A percentile compares a stretch with the other conserved stretches of the same genome.
Evolutionary conservation across 306 rosid species (phyloP).

Genomic region (Quercus glauca): DNA sequence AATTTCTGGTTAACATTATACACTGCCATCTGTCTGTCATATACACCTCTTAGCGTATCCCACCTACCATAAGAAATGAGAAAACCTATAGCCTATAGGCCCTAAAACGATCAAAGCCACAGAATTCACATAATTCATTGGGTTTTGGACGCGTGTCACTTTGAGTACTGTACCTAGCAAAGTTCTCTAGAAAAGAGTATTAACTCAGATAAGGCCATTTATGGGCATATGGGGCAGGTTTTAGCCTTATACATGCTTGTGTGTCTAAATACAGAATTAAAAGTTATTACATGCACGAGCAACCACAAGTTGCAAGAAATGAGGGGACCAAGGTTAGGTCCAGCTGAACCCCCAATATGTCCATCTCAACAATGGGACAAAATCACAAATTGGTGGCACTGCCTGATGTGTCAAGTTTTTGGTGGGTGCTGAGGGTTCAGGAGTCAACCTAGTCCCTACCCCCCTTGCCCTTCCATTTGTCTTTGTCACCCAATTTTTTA

Average conservation of each 20-base stretch:
- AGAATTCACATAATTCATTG: neutral
- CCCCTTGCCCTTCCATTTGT: too few species aligned
- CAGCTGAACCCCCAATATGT: neutral
- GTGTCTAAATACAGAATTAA: constrained; percentile 2
- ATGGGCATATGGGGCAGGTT: neutral
- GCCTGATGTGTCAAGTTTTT: constrained; percentile 25
- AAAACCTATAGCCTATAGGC: too few species aligned
- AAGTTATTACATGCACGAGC: neutral
- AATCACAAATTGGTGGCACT: neutral
- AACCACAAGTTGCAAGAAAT: neutral
- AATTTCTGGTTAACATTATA: too few species aligned
- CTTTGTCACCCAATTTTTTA: too few species aligned
- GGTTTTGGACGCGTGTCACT: constrained; percentile 9
- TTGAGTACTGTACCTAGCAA: neutral
- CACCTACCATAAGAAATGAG: constrained; percentile 1
- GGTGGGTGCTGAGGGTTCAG: constrained; percentile 7
- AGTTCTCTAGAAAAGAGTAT: neutral
- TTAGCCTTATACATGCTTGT: neutral
- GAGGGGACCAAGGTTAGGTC: neutral
- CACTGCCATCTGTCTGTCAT: neutral
- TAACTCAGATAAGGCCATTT: neutral
- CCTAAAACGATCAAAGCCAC: constrained; percentile 3
- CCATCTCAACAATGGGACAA: constrained; percentile 11
- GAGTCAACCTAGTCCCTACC: constrained; percentile 9
- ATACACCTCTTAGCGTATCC: neutral